Base-by-base conservation (phyloP, 371 early-diverging fungal species). In the Mortierella sp. region DNA sequence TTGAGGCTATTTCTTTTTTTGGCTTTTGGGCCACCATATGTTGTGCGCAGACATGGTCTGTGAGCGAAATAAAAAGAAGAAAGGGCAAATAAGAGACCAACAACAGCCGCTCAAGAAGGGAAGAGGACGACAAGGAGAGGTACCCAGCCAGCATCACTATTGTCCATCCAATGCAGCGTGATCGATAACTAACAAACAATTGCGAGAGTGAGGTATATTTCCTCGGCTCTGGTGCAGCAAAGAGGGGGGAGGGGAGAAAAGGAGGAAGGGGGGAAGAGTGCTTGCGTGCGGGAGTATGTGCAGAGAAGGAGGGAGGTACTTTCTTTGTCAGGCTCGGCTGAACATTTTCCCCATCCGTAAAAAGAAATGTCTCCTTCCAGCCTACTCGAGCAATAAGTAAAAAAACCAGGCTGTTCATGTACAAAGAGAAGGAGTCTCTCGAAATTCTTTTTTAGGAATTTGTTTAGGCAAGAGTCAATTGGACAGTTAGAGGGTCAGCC, bases 31-130 rank as follows among this genome's bases (percentile, higher is more conserved):
- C n/a, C n/a, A 14, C 31, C 43, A 40, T 5, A 0, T 55, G 57
- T 5, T 59, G 59, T 59, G 59, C 59, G 59, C 59, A 59, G 59
- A 59, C 59, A 3, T 59, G 59, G 59, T 59, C 59, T 59, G 59
- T 59, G 59, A 59, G 59, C 28, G 31, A 59, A 31, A 13, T 31
- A 59, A 28, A 31, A 14, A 59, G 31, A 14, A 28, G 14, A 31
- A 14, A 28, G 14, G 26, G 8, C 10, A 1, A 26, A 9, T 1
- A 55, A 55, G 26, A n/a, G 26, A 26, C 14, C 48, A 10, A 13
- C 5, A 48, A 48, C 13, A 48, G 48, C 14, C 48, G 48, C 13
- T 5, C 14, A 1, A 48, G 1, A 1, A 1, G 13, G 48, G 14
- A 43, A 48, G 48, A 48, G 13, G 13, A 48, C 48, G 13, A 13